phyloP scores from a whole-genome alignment of 176 grass and related monocot genomes.

The Tillandsia fasciculata region DNA sequence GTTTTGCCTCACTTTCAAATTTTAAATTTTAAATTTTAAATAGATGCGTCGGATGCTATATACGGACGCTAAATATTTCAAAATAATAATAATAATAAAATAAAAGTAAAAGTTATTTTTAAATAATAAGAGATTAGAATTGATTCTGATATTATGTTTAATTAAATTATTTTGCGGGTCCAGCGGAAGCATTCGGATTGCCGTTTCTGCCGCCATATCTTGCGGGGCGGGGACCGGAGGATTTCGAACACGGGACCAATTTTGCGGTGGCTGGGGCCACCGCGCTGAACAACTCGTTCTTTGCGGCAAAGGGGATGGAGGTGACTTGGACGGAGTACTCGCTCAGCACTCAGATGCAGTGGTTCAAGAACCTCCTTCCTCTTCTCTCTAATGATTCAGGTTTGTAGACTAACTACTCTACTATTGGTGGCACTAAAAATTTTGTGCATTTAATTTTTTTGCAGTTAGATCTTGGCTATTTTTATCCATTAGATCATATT shows the following conservation, averaged over 20 bases:
- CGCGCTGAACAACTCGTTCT: constrained; percentile 45
- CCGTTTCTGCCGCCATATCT: constrained; percentile 48
- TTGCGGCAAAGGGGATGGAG: constrained; percentile 32
- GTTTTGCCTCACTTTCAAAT: too few species aligned
- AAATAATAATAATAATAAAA: too few species aligned
- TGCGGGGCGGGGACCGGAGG: constrained; percentile 21
- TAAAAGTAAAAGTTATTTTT: too few species aligned
- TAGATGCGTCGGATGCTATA: not conserved
- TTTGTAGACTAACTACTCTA: too few species aligned
- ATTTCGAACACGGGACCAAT: constrained; percentile 57
- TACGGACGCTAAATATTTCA: not conserved
- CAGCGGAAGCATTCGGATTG: constrained; percentile 45
- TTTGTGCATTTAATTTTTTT: too few species aligned
- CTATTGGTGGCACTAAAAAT: too few species aligned
- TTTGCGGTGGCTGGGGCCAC: constrained; percentile 71
- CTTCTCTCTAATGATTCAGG: constrained; percentile 21
- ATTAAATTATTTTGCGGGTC: not conserved
- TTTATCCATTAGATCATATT: too few species aligned
- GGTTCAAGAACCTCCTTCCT: constrained; percentile 49
- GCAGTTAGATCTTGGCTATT: too few species aligned
- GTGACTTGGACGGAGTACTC: constrained; percentile 40
- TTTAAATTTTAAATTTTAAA: too few species aligned
- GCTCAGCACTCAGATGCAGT: constrained; percentile 48
- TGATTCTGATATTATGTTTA: not conserved
- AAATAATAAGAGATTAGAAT: too few species aligned